phyloP scores from a whole-genome alignment of 192 early-diverging fungal genomes.

The Coemansia sp. region DNA sequence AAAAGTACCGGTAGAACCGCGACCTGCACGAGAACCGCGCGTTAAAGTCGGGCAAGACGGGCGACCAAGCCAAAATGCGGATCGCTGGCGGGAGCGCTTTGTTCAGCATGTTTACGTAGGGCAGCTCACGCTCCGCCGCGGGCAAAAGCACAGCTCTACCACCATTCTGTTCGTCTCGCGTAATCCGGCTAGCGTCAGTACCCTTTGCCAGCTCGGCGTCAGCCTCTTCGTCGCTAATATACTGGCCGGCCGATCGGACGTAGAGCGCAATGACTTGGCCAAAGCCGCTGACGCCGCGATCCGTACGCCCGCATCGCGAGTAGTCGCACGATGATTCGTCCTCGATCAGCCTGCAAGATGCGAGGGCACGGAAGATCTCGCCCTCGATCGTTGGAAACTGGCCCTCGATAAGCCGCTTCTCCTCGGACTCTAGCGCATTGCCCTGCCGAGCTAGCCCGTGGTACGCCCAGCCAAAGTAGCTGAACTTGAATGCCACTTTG shows the following conservation, averaged over 20 bases:
- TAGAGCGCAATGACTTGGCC: slow-evolving; percentile 85
- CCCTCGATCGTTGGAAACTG: slow-evolving; percentile 75
- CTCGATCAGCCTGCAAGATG: slow-evolving; percentile 71
- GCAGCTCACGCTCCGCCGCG: slow-evolving; percentile 56
- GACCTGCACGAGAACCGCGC: slow-evolving; percentile 83
- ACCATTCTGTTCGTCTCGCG: slow-evolving; percentile 25
- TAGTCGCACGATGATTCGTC: slow-evolving; percentile 67
- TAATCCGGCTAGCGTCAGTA: slow-evolving; percentile 6
- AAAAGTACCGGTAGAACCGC: slow-evolving; percentile 91
- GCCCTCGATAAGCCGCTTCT: slow-evolving; percentile 41
- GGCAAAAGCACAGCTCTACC: slow-evolving; percentile 22
- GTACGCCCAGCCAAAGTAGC: slow-evolving; percentile 91
- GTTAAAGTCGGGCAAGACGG: slow-evolving; percentile 71
- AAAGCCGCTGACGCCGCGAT: slow-evolving; percentile 86
- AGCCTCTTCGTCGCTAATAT: slow-evolving; percentile 38
- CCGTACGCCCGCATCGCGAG: slow-evolving; percentile 79
- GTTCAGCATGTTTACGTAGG: slow-evolving; percentile 83
- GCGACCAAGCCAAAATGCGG: slow-evolving; percentile 87
- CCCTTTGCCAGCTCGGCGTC: slow-evolving; percentile 26
- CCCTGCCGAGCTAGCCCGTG: slow-evolving; percentile 78
- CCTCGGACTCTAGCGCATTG: slow-evolving; percentile 39
- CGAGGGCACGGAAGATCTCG: slow-evolving; percentile 78
- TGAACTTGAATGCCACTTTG: slow-evolving; percentile 80
- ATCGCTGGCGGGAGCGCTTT: slow-evolving; percentile 82
- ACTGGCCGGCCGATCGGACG: slow-evolving; percentile 62